Conservation (phyloP, 345 rosid genomes). For the Eucalyptus victrix region DNA sequence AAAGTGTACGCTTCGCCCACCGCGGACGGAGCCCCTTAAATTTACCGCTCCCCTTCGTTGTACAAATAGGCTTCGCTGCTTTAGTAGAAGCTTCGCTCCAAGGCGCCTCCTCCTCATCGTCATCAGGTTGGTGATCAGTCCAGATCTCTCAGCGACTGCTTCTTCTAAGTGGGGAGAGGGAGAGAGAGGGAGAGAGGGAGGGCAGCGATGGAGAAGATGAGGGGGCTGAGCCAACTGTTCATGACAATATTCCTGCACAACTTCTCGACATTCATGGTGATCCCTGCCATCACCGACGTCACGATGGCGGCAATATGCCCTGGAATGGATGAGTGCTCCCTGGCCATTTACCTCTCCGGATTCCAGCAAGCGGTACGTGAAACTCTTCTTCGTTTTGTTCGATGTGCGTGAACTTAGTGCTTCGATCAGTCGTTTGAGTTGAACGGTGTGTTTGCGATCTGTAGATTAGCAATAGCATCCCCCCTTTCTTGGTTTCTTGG, state of each 20-base stretch:
- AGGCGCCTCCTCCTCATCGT: background rate
- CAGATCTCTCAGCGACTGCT: background rate
- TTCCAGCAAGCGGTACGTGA: conserved; percentile 42
- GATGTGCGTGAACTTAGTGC: background rate
- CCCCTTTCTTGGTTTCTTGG: background rate
- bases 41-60: background rate
- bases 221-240: conserved; percentile 31
- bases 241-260: conserved; percentile 30
- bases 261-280: conserved; percentile 37
- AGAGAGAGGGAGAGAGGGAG: background rate
- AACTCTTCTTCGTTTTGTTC: background rate
- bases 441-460: background rate
- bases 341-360: conserved; percentile 50
- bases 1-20: background rate
- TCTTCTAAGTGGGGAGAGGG: background rate
- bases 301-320: conserved; percentile 53
- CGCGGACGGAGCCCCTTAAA: background rate
- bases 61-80: background rate
- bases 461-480: background rate
- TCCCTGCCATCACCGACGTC: conserved; percentile 51
- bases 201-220: conserved; percentile 7
- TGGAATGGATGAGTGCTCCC: conserved; percentile 44
- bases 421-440: background rate
- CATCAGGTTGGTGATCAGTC: background rate
- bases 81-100: background rate